A percentile compares a stretch with the other conserved stretches of the same genome.
These are phyloP conservation scores for Teratosphaeriaceae sp. DNA, from an alignment of 2,329 filamentous ascomycete species.

Conservation along the genomic window DNA sequence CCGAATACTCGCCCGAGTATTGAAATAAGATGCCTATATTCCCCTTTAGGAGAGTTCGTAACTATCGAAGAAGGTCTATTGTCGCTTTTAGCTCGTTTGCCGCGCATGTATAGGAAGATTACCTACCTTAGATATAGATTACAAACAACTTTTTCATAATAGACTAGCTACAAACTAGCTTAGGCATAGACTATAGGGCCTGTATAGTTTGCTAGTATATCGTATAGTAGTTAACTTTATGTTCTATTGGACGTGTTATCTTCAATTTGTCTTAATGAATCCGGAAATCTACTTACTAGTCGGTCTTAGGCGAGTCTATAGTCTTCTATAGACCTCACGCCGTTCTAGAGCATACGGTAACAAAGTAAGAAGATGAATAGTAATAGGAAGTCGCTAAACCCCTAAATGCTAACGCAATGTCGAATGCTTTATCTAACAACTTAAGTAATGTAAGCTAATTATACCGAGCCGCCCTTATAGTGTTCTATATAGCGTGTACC, in stretches of 20 bases:
- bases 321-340: not conserved
- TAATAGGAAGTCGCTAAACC: not conserved
- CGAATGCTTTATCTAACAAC: not conserved
- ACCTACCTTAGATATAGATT: not conserved
- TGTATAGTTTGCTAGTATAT: slow-evolving; percentile 1
- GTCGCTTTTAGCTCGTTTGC: not conserved
- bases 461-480: not conserved
- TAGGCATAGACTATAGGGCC: not conserved
- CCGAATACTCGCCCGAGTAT: slow-evolving; percentile 1
- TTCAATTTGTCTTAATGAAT: not conserved
- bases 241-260: slow-evolving; percentile 1
- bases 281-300: not conserved
- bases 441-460: not conserved
- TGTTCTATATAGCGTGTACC: not conserved
- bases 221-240: not conserved
- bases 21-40: not conserved
- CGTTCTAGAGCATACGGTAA: slow-evolving; percentile 1
- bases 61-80: not conserved
- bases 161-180: not conserved
- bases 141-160: slow-evolving; percentile 1
- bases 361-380: slow-evolving; percentile 1
- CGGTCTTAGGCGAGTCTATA: not conserved
- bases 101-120: slow-evolving; percentile 1
- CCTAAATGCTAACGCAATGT: slow-evolving; percentile 1
- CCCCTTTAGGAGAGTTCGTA: not conserved